Evolutionary conservation across 768 basidiomycete genomes (phyloP).

Genomic region (Clitopilus passeckerianus): DNA sequence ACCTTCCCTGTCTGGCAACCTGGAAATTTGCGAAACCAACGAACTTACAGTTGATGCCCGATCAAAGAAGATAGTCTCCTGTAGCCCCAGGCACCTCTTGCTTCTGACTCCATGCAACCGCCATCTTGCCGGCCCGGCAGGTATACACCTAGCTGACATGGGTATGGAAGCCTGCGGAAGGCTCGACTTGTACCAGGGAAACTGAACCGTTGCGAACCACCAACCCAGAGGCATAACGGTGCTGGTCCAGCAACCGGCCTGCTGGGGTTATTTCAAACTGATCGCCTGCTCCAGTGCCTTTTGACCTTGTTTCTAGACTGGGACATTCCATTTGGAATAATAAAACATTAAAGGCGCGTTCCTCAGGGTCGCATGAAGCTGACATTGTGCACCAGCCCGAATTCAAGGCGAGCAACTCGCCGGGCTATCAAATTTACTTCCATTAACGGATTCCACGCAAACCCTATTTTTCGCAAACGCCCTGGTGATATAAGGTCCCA

Average conservation of each 20-base stretch:
- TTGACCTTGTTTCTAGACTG: not conserved
- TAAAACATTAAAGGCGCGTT: not conserved
- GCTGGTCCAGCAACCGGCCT: not conserved
- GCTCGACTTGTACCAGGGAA: not conserved
- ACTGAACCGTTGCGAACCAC: conserved; percentile 1
- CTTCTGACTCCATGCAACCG: conserved; percentile 19
- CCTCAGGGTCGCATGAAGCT: not conserved
- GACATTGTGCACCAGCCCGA: not conserved
- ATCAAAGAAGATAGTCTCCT: conserved; percentile 45
- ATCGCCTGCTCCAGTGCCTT: not conserved
- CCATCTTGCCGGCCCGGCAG: conserved; percentile 21
- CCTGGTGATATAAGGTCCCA: conserved; percentile 35
- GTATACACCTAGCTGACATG: not conserved
- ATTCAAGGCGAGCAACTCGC: not conserved
- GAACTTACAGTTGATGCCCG: conserved; percentile 48
- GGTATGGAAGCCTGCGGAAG: not conserved
- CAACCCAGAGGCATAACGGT: not conserved
- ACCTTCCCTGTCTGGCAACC: not conserved
- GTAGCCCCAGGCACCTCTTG: conserved; percentile 8
- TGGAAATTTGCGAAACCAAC: conserved; percentile 30
- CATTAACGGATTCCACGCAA: not conserved
- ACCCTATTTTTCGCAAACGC: conserved; percentile 13
- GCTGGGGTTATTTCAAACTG: not conserved
- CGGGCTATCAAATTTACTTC: not conserved
- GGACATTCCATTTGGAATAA: conserved; percentile 1